phyloP scores from a whole-genome alignment of 2,329 filamentous ascomycete species.

The Fusarium phyllophilum region DNA sequence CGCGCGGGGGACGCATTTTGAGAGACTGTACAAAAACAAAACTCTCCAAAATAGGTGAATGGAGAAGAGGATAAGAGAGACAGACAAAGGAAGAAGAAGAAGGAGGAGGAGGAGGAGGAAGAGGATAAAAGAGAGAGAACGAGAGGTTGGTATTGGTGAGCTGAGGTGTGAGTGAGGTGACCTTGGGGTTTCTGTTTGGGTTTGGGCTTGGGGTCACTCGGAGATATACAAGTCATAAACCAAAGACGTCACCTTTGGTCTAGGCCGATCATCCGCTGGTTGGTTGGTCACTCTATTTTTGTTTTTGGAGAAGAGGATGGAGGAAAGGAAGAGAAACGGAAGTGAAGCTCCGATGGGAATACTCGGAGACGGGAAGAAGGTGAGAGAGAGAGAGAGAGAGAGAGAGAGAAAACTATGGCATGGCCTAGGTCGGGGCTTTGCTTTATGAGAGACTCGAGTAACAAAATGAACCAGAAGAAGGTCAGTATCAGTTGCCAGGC shows the following conservation, averaged over 20 bases:
- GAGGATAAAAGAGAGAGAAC: constrained; percentile 8
- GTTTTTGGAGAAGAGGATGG: background rate
- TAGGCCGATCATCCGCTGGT: constrained; percentile 32
- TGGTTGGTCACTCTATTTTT: constrained; percentile 1
- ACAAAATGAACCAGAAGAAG: background rate
- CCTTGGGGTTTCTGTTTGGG: constrained; percentile 1
- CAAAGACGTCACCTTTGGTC: constrained; percentile 38
- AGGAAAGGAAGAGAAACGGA: background rate
- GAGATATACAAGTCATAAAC: constrained; percentile 30
- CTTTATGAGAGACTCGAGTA: constrained; percentile 10
- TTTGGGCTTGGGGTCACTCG: constrained; percentile 22
- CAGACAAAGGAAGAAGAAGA: background rate
- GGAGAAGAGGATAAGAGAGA: background rate
- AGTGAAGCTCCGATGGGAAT: constrained; percentile 1
- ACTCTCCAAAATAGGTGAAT: constrained; percentile 6
- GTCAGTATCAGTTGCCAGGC: constrained; percentile 14
- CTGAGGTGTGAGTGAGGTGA: constrained; percentile 41
- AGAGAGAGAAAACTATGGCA: constrained; percentile 3
- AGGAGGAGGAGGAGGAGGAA: constrained; percentile 12
- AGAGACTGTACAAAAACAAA: constrained; percentile 13
- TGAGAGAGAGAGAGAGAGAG: background rate
- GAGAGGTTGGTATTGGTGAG: constrained; percentile 20
- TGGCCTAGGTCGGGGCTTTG: background rate
- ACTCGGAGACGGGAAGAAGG: background rate
- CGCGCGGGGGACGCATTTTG: constrained; percentile 65